Conservation (phyloP, 148 eudicot species). For the Euryodendron excelsum region DNA sequence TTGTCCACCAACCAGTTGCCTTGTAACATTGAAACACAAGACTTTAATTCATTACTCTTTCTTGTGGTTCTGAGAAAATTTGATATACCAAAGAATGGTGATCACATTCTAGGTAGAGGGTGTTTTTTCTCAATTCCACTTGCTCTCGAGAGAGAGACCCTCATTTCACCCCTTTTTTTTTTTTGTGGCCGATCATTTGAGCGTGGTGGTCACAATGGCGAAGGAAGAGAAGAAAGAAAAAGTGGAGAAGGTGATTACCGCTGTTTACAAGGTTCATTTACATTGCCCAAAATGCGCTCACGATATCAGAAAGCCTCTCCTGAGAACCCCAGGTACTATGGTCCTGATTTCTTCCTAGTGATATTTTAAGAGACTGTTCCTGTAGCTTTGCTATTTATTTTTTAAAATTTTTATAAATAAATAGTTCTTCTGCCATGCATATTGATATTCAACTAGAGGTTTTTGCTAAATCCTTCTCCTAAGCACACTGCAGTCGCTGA, state of each 20-base stretch:
- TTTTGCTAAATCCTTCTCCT: no score
- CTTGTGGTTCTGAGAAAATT: background rate
- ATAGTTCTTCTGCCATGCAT: no score
- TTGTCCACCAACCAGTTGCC: slow-evolving; percentile 36
- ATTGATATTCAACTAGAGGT: background rate
- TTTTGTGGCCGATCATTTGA: background rate
- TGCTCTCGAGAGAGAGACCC: background rate
- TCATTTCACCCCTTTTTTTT: background rate
- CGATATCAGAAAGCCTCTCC: slow-evolving; percentile 61
- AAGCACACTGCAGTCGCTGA: no score
- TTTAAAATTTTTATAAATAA: background rate
- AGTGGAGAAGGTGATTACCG: slow-evolving; percentile 24
- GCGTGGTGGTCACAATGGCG: slow-evolving; percentile 21
- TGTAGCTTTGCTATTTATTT: background rate
- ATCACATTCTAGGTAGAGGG: no score
- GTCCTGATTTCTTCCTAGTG: background rate
- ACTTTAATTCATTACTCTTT: background rate
- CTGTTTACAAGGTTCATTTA: slow-evolving; percentile 60
- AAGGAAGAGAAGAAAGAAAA: slow-evolving; percentile 40
- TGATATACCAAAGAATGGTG: background rate
- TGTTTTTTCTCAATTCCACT: background rate
- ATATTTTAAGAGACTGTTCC: background rate
- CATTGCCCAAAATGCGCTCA: slow-evolving; percentile 85
- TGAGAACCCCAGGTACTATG: slow-evolving; percentile 60
- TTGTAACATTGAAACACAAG: slow-evolving; percentile 10